These are phyloP conservation scores for Trichoderma hamatum DNA, from an alignment of 2,329 filamentous ascomycete genomes.

Conservation along the genomic window DNA sequence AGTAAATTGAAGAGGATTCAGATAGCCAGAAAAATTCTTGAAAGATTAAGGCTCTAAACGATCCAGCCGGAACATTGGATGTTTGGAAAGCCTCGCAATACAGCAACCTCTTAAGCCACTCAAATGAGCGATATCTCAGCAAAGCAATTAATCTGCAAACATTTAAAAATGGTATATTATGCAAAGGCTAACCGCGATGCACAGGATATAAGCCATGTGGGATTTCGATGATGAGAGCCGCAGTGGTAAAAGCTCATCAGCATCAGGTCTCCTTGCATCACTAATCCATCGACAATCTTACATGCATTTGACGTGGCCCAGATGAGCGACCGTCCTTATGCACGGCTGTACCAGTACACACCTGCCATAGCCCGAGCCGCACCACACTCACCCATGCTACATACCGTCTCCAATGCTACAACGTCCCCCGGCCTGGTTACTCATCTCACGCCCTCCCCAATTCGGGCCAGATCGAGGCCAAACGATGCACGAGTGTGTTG, in stretches of 20 bases:
- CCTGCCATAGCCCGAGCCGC: neutral
- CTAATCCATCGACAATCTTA: constrained; percentile 24
- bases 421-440: neutral
- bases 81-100: neutral
- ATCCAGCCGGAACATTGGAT: neutral
- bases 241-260: neutral
- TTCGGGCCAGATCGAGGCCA: neutral
- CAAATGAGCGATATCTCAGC: neutral
- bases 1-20: neutral
- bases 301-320: constrained; percentile 20
- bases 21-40: neutral
- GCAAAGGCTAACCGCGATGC: neutral
- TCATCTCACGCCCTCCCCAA: constrained; percentile 2
- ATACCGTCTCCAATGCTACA: neutral
- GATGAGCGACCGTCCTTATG: constrained; percentile 9
- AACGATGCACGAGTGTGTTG: neutral
- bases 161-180: neutral
- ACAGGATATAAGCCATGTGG: neutral
- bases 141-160: neutral
- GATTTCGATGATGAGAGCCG: neutral
- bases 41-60: neutral
- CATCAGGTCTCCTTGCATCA: neutral
- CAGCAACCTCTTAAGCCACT: neutral
- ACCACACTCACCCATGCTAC: neutral
- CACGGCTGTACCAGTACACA: neutral